These are phyloP conservation scores for Phaeosphaeriaceae sp. DNA, from an alignment of 2,329 filamentous ascomycete genomes.

Conservation along the genomic window DNA sequence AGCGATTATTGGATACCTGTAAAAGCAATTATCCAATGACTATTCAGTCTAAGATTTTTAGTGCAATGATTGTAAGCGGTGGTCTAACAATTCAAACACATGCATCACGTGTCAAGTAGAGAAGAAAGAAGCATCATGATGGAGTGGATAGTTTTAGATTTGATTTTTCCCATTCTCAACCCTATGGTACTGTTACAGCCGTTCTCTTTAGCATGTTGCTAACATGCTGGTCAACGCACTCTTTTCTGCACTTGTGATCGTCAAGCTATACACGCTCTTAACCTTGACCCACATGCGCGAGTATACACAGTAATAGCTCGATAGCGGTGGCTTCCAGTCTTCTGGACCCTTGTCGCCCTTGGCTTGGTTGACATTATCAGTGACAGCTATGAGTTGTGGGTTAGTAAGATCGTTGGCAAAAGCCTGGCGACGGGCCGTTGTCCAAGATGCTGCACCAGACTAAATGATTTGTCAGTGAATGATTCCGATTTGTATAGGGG, in stretches of 20 bases:
- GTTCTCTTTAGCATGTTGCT: constrained; percentile 66
- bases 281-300: constrained; percentile 78
- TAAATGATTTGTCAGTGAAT: constrained; percentile 3
- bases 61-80: too few species aligned
- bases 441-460: constrained; percentile 77
- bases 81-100: too few species aligned
- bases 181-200: too few species aligned
- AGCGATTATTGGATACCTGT: too few species aligned
- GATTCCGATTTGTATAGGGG: neutral
- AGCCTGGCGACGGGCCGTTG: constrained; percentile 66
- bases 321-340: constrained; percentile 69
- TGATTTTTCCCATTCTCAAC: too few species aligned
- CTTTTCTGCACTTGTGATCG: constrained; percentile 75
- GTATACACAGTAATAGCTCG: constrained; percentile 77
- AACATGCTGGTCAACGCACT: constrained; percentile 69
- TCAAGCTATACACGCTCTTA: constrained; percentile 74
- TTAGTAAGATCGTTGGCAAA: constrained; percentile 80
- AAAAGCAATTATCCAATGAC: too few species aligned
- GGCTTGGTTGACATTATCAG: constrained; percentile 73
- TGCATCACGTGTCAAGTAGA: too few species aligned
- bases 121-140: too few species aligned
- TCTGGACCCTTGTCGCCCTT: constrained; percentile 80
- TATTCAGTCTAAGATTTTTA: too few species aligned
- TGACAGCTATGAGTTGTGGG: constrained; percentile 81
- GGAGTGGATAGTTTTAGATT: too few species aligned